Evolutionary conservation across 768 basidiomycete genomes (phyloP).

Genomic region (Boletus fagicola): DNA sequence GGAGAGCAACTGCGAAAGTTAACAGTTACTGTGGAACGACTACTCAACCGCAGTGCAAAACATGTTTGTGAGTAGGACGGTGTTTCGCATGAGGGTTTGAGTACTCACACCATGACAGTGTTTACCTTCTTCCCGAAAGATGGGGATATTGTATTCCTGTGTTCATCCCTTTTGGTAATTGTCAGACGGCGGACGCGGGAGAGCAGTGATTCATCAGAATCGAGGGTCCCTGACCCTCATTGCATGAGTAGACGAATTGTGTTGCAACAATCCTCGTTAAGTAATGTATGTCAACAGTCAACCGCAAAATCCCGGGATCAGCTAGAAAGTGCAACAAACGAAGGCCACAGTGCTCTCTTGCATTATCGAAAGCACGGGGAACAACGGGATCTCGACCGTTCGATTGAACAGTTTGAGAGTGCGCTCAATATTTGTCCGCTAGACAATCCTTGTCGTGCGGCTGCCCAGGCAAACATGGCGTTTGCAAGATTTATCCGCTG

Average conservation of each 20-base stretch:
- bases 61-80: background rate
- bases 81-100: no score
- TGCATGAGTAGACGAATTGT: background rate
- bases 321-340: background rate
- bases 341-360: background rate
- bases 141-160: background rate
- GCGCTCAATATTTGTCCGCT: background rate
- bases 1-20: slow-evolving; percentile 2
- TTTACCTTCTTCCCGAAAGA: background rate
- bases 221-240: background rate
- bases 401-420: background rate
- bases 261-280: background rate
- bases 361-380: background rate
- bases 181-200: background rate
- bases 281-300: background rate
- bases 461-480: background rate
- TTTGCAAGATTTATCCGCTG: background rate
- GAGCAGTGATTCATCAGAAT: background rate
- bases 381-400: background rate
- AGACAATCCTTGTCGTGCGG: background rate
- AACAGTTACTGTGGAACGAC: background rate
- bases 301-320: background rate
- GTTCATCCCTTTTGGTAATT: background rate
- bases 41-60: background rate
- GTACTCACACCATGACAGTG: background rate